Evolutionary conservation across 169 alveolate genomes (phyloP).

Genomic region (Neospora caninum): DNA sequence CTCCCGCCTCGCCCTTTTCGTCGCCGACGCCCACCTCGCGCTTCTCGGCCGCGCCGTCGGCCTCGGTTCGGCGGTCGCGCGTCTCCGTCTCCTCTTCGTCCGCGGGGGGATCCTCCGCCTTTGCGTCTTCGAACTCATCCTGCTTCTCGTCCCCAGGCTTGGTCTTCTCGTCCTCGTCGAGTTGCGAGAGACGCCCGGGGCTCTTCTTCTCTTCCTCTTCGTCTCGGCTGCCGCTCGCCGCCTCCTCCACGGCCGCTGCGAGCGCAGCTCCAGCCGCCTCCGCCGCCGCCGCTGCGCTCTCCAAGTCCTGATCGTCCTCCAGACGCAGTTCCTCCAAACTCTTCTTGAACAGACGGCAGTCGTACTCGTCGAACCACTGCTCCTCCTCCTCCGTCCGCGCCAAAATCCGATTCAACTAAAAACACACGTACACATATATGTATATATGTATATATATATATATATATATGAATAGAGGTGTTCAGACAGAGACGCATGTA

Average conservation of each 20-base stretch:
- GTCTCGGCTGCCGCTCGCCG: neutral
- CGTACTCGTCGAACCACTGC: constrained; percentile 51
- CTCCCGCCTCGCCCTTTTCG: neutral
- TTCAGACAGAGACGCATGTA: too few relatives aligned
- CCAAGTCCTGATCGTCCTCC: neutral
- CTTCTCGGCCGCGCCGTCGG: neutral
- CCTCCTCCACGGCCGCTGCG: constrained; percentile 22
- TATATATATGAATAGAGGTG: neutral
- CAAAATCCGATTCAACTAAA: constrained; percentile 34
- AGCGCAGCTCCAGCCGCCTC: constrained; percentile 31
- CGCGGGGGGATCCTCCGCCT: neutral
- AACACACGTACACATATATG: neutral
- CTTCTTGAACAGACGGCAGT: constrained; percentile 20
- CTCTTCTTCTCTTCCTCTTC: neutral
- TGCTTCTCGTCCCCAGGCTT: neutral
- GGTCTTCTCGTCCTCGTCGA: too few relatives aligned
- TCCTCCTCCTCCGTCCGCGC: constrained; percentile 40
- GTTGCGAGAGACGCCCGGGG: too few relatives aligned
- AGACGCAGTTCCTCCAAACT: constrained; percentile 8
- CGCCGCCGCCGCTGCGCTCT: constrained; percentile 18
- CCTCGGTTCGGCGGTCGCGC: neutral
- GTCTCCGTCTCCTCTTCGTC: constrained; percentile 18
- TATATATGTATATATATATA: neutral
- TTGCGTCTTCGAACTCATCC: neutral
- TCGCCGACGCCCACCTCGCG: neutral